Base-by-base conservation (phyloP, 371 early-diverging fungal genomes). In the Mortierella sp. region DNA sequence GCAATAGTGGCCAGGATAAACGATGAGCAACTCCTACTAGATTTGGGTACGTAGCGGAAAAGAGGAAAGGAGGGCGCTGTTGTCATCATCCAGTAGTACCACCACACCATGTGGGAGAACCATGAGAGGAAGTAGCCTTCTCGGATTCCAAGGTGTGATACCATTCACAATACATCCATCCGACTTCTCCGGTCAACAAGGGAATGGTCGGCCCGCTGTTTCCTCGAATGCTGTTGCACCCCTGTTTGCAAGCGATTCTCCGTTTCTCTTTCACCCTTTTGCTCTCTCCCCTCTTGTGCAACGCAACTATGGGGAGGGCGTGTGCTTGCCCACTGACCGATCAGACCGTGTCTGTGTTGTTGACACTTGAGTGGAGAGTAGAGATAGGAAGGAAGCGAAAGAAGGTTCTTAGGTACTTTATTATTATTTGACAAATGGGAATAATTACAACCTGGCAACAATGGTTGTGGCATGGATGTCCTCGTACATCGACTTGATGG, bases 401-500 rank as follows among this genome's bases (percentile, higher is more conserved):
- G 24, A 40, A 40, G 67, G 40, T 67, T 67, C 34, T 9, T 28
- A 1, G 5, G 8, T 9, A 21, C 19, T 14, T 2, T 24, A 37
- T 67, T 37, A 37, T 64, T 64, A 31, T 37, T 37, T 24, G 40
- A 37, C 24, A 40, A 67, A 24, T 9, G 24, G 40, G n/a, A 26
- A 28, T 16, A 21, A 72, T 77, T 80, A 84, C 46, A 86, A 72
- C 75, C 82, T 86, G 46, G 86, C 78, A 3, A 46, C 69, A 48
- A 64, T 57, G 19, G 72, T 57, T 3, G 46, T 51, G 13, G 31
- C n/a, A n/a, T 71, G 72, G n/a, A 87, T 50, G 5, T 82, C 82
- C 2, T 85, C 84, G 57, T 92, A 93, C 89, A 93, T 88, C 28
- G 73, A 73, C 72, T 90, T 89, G 69, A 96, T 93, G 28, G 88